Evolutionary conservation across 2,329 filamentous ascomycete genomes (phyloP), one percentile per base, ranked within the genome.

Genomic region (Hypoxylon rubiginosum): DNA sequence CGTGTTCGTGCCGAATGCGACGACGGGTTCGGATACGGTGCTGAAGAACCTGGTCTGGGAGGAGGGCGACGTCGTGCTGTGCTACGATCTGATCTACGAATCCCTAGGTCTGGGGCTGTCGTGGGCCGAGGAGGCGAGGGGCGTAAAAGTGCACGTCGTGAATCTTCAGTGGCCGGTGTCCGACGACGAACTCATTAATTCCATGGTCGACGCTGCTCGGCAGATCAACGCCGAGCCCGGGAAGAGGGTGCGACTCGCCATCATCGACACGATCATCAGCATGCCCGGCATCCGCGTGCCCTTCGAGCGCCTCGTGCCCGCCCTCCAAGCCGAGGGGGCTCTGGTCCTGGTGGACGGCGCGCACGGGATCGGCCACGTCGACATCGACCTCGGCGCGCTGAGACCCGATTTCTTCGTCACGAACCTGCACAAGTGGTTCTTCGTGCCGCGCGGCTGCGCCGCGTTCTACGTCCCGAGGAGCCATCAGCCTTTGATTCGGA

Each of bases 361-460:
- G 0, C 90, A 92, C 75, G 85, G 86, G 0, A 79, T 91, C 19
- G 90, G 90, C 0, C 87, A 91, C 53, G 82, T 92, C 10, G 81
- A 84, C 1, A 74, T 92, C 4, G 83, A 91, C 74, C 77, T 92
- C 28, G 72, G 71, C 0, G 70, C 72, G n/a, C 76, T 92, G 17
- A 80, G 87, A 39, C 84, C 89, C 0, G 90, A 92, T 74, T 92
- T 92, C 79, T 87, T 91, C 71, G 84, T 90, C 13, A 86, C 82
- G 53, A 92, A 92, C 72, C 85, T 86, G 67, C 87, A 91, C 76
- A 91, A 91, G 71, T 92, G 90, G 90, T 83, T 92, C 7, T 88
- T 85, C 70, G 84, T 86, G 17, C 90, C 90, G 4, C 85, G 90
- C 51, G 87, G 86, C 55, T 88, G 86, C 71, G 89, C 89, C 0